Conservation (phyloP, 768 basidiomycete genomes). For the Xerocomellus chrysenteron region DNA sequence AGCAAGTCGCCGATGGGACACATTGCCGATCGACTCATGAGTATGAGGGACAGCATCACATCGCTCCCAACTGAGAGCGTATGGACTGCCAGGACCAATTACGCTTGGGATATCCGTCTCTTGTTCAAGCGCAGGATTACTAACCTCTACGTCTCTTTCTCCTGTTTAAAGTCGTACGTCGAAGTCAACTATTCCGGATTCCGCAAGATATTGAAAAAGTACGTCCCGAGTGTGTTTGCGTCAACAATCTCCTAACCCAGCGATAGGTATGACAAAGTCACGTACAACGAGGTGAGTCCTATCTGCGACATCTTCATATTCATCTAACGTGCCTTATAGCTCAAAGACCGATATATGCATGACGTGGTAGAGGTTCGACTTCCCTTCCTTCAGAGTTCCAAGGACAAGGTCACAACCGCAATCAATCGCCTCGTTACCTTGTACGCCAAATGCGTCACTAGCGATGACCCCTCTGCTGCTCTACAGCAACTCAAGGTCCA, state of each 20-base stretch:
- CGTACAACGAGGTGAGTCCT: constrained; percentile 55
- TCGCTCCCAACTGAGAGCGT: constrained; percentile 50
- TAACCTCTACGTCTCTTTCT: constrained; percentile 71
- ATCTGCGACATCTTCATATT: neutral
- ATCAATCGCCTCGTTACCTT: constrained; percentile 62
- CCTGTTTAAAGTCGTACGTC: constrained; percentile 79
- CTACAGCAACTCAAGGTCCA: constrained; percentile 81
- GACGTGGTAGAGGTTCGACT: constrained; percentile 60
- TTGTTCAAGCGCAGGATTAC: constrained; percentile 90
- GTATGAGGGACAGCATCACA: constrained; percentile 52
- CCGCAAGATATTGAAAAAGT: constrained; percentile 96
- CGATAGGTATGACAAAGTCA: constrained; percentile 94
- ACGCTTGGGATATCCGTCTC: constrained; percentile 79
- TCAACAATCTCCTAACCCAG: neutral
- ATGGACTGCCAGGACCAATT: constrained; percentile 79
- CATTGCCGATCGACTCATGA: constrained; percentile 50
- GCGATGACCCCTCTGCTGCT: constrained; percentile 65
- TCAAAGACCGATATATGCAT: constrained; percentile 78
- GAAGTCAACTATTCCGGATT: constrained; percentile 93
- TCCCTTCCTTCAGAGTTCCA: constrained; percentile 69
- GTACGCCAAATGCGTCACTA: constrained; percentile 84
- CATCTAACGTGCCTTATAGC: constrained; percentile 35
- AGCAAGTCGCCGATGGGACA: constrained; percentile 37
- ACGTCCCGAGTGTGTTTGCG: constrained; percentile 21
- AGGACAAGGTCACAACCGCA: constrained; percentile 57